A percentile compares a stretch with the other conserved stretches of the same genome.
Evolutionary conservation across 768 basidiomycete genomes (phyloP).

Genomic region (Tephrocybe rancida): DNA sequence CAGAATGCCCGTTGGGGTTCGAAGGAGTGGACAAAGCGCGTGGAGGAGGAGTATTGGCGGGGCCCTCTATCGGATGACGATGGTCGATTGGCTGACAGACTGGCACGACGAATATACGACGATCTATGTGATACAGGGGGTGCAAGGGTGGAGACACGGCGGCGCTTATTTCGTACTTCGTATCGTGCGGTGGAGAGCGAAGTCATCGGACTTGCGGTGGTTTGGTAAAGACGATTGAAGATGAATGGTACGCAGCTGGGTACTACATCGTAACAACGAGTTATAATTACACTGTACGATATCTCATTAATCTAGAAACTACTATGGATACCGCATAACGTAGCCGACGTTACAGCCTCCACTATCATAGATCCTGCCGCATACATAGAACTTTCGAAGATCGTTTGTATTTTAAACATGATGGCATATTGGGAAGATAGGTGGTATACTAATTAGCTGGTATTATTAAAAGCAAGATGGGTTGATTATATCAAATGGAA

Average conservation of each 20-base stretch:
- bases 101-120: conserved; percentile 30
- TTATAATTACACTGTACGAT: too few relatives aligned
- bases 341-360: too few relatives aligned
- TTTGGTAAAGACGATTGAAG: conserved; percentile 64
- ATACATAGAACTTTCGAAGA: too few relatives aligned
- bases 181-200: conserved; percentile 89
- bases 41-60: conserved; percentile 86
- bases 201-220: conserved; percentile 73
- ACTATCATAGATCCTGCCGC: too few relatives aligned
- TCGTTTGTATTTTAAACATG: too few relatives aligned
- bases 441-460: neutral
- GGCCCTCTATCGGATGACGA: conserved; percentile 15
- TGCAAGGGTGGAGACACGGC: conserved; percentile 42
- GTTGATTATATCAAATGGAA: neutral
- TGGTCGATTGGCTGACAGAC: conserved; percentile 33
- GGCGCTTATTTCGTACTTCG: conserved; percentile 67
- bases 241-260: too few relatives aligned
- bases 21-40: conserved; percentile 78
- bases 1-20: conserved; percentile 76
- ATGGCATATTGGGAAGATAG: neutral
- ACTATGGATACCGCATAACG: too few relatives aligned
- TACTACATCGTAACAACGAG: too few relatives aligned
- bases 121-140: conserved; percentile 36
- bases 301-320: too few relatives aligned
- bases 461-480: neutral